Evolutionary conservation across 148 eudicot species (phyloP).

Genomic region (Silene conica): DNA sequence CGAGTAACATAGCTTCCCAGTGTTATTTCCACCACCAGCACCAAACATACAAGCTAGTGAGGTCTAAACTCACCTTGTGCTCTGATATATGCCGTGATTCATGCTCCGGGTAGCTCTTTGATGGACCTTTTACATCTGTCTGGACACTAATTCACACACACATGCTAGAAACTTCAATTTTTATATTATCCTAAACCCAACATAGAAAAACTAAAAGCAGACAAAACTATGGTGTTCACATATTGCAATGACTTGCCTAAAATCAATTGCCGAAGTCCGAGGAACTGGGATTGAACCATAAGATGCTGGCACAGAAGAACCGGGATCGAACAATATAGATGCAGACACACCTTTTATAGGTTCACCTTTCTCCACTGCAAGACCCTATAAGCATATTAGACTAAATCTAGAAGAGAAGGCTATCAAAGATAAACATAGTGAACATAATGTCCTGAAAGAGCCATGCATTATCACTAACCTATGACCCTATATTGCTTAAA

Average conservation of each 20-base stretch:
- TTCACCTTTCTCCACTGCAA: conserved; percentile 91
- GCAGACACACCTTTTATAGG: conserved; percentile 60
- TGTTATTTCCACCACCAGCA: not conserved
- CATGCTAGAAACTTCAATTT: no score
- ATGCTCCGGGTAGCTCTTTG: conserved; percentile 63
- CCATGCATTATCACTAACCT: not conserved
- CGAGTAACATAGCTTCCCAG: not conserved
- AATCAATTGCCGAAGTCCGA: conserved; percentile 57
- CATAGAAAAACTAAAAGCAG: not conserved
- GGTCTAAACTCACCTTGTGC: conserved; percentile 53
- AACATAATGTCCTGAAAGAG: not conserved
- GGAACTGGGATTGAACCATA: conserved; percentile 66
- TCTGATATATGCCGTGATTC: conserved; percentile 77
- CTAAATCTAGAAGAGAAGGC: conserved; percentile 6
- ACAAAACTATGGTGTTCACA: not conserved
- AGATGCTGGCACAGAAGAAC: conserved; percentile 37
- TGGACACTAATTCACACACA: conserved; percentile 39
- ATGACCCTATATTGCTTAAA: no score
- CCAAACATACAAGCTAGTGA: not conserved
- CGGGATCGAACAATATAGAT: conserved; percentile 43
- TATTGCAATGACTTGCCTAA: conserved; percentile 39
- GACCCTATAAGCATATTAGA: conserved; percentile 70
- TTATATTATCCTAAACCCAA: conserved; percentile 1
- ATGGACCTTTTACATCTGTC: conserved; percentile 55
- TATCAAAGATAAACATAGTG: not conserved